These are phyloP conservation scores for Venturia asperata DNA, from an alignment of 2,329 filamentous ascomycete species.

Conservation along the genomic window DNA sequence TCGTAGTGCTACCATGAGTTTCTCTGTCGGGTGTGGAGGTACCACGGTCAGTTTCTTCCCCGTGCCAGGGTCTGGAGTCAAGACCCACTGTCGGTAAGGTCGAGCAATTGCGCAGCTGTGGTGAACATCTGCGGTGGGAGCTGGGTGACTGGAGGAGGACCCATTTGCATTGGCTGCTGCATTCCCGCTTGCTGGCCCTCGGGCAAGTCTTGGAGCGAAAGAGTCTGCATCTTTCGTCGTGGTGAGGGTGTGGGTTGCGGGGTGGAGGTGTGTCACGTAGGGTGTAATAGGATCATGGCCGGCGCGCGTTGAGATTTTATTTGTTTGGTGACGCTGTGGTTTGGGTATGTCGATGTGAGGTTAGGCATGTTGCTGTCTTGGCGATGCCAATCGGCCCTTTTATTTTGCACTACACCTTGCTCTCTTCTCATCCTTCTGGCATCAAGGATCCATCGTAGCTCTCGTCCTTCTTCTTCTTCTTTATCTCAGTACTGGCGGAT, in stretches of 20 bases:
- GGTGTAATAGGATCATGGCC: constrained; percentile 8
- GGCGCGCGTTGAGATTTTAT: not conserved
- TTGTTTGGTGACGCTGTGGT: not conserved
- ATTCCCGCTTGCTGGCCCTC: not conserved
- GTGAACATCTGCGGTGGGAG: constrained; percentile 96
- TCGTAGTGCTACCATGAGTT: constrained; percentile 82
- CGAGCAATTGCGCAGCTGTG: constrained; percentile 88
- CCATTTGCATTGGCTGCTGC: constrained; percentile 7
- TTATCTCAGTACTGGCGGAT: not conserved
- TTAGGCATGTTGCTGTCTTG: not conserved
- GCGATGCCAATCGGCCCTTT: not conserved
- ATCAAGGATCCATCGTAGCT: not conserved
- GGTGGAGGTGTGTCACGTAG: constrained; percentile 3
- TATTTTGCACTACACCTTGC: not conserved
- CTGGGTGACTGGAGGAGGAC: constrained; percentile 45
- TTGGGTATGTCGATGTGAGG: not conserved
- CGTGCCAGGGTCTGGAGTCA: constrained; percentile 16
- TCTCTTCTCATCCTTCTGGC: not conserved
- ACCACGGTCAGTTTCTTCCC: constrained; percentile 13
- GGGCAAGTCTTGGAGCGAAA: constrained; percentile 20
- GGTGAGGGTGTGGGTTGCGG: not conserved
- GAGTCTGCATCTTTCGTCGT: constrained; percentile 20
- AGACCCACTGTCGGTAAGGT: constrained; percentile 89
- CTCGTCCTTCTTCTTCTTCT: not conserved
- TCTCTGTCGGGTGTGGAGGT: constrained; percentile 56